Evolutionary conservation across 1,139 yeast species (phyloP).

Genomic region (Candida labiduridarum): DNA sequence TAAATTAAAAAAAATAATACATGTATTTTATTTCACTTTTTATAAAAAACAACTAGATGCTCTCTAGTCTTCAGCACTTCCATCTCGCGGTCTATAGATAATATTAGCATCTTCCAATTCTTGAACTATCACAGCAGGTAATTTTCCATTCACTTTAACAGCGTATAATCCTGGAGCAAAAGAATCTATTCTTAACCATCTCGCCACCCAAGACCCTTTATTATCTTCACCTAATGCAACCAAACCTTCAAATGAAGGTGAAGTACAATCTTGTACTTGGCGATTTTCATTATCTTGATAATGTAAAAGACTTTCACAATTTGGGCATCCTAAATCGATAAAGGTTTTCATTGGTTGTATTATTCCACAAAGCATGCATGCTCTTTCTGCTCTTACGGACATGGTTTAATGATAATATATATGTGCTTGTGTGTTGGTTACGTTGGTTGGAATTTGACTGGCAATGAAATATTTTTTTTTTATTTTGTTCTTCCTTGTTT

Average conservation of each 20-base stretch:
- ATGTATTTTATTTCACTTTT: neutral
- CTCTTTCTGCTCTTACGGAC: constrained; percentile 80
- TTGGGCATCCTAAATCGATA: constrained; percentile 91
- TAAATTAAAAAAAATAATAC: neutral
- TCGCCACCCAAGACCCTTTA: constrained; percentile 91
- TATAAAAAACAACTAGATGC: neutral
- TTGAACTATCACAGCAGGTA: constrained; percentile 83
- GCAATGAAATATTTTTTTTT: neutral
- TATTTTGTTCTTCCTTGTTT: neutral
- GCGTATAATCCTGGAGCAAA: constrained; percentile 92
- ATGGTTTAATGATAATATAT: constrained; percentile 21
- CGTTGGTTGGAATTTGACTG: neutral
- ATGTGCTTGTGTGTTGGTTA: neutral
- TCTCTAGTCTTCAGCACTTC: constrained; percentile 80
- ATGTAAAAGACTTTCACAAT: constrained; percentile 85
- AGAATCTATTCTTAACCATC: constrained; percentile 92
- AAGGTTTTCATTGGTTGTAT: constrained; percentile 78
- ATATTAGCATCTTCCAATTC: constrained; percentile 74
- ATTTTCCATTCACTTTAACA: constrained; percentile 86
- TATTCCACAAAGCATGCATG: constrained; percentile 96
- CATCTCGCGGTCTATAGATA: constrained; percentile 93
- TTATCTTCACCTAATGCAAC: constrained; percentile 87
- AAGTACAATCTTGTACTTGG: constrained; percentile 87
- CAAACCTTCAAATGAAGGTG: constrained; percentile 94
- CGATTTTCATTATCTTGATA: constrained; percentile 82